Evolutionary conservation across 176 grass and related monocot genomes (phyloP).

Genomic region (Lolium perenne): DNA sequence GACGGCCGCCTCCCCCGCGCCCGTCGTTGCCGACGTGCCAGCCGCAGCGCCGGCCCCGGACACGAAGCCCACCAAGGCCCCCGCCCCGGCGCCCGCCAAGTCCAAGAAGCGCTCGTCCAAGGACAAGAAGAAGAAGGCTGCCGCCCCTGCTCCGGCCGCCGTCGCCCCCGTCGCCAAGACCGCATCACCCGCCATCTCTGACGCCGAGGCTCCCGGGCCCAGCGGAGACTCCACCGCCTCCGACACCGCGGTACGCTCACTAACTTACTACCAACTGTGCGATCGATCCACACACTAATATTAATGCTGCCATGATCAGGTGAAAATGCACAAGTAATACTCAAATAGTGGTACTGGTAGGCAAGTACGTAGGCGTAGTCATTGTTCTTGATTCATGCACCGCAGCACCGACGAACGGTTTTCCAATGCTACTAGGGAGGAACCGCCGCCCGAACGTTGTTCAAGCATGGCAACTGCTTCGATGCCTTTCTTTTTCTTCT

Average conservation of each 20-base stretch:
- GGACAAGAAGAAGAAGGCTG: slow-evolving; percentile 46
- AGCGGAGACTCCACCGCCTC: slow-evolving; percentile 35
- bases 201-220: slow-evolving; percentile 44
- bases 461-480: neutral
- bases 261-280: neutral
- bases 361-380: neutral
- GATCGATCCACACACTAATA: too few species aligned
- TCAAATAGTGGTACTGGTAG: neutral
- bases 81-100: too few species aligned
- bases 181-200: slow-evolving; percentile 12
- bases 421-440: neutral
- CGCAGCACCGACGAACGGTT: neutral
- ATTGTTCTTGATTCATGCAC: too few species aligned
- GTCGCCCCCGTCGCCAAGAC: neutral
- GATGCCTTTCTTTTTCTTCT: too few species aligned
- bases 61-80: slow-evolving; percentile 16
- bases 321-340: too few species aligned
- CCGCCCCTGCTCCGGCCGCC: slow-evolving; percentile 41
- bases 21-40: slow-evolving; percentile 1
- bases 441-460: neutral
- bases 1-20: neutral
- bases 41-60: slow-evolving; percentile 23
- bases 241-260: slow-evolving; percentile 46
- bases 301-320: too few species aligned
- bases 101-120: slow-evolving; percentile 43